phyloP scores from a whole-genome alignment of 1,284 basidiomycete genomes.

The Trichosporon sp. region DNA sequence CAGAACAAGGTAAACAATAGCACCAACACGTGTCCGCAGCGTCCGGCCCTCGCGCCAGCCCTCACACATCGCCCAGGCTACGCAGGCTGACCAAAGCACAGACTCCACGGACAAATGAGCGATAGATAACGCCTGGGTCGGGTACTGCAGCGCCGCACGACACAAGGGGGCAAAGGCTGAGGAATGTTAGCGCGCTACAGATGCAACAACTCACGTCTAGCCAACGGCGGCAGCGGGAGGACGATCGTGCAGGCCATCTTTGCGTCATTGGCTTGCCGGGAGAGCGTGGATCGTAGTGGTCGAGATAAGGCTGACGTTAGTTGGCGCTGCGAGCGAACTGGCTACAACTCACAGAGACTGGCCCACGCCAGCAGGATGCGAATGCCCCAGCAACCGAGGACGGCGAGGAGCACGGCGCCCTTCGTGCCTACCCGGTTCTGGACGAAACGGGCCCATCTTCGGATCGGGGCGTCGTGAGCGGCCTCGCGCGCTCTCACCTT shows the following conservation, averaged over 20 bases:
- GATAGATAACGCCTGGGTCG: conserved; percentile 7
- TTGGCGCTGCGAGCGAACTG: not conserved
- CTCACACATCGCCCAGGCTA: conserved; percentile 29
- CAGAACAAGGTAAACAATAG: conserved; percentile 27
- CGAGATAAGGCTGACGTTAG: conserved; percentile 15
- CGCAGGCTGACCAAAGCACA: conserved; percentile 26
- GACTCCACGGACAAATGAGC: conserved; percentile 24
- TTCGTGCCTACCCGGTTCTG: conserved; percentile 16
- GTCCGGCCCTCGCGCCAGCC: conserved; percentile 32
- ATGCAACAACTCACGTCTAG: not conserved
- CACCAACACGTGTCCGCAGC: conserved; percentile 28
- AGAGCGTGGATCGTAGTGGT: not conserved
- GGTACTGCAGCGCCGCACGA: not conserved
- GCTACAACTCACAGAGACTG: conserved; percentile 26
- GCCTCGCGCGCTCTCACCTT: conserved; percentile 33
- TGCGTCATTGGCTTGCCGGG: not conserved
- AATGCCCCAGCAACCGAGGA: conserved; percentile 19
- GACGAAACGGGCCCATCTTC: conserved; percentile 25
- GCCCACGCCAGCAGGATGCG: conserved; percentile 24
- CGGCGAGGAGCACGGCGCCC: conserved; percentile 17
- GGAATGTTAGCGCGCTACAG: not conserved
- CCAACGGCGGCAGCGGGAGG: not conserved
- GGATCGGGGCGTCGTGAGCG: conserved; percentile 32
- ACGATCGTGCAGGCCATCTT: conserved; percentile 1
- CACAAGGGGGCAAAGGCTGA: conserved; percentile 22